These are phyloP conservation scores for Metrosideros polymorpha DNA, from an alignment of 441 rosid genomes.

Conservation along the genomic window DNA sequence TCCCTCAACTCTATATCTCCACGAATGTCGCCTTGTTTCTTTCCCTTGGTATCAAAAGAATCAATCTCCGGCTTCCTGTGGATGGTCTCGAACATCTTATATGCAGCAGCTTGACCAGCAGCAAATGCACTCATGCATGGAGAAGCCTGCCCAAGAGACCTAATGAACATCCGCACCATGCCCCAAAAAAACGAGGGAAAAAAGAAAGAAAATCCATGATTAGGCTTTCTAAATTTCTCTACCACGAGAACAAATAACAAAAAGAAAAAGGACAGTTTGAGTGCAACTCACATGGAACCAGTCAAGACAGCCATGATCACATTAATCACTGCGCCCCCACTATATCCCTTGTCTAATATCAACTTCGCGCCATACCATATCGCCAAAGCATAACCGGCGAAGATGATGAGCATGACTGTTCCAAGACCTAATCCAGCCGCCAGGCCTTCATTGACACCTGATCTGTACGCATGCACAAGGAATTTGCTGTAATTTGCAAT, in stretches of 20 bases:
- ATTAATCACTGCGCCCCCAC: neutral
- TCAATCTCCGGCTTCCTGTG: neutral
- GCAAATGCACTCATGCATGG: conserved; percentile 1
- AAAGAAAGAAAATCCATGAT: neutral
- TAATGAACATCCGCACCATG: neutral
- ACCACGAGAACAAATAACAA: neutral
- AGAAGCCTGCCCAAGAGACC: conserved; percentile 1
- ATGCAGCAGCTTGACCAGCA: neutral
- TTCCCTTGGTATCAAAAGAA: neutral
- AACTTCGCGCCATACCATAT: neutral
- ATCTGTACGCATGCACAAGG: neutral
- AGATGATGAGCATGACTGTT: neutral
- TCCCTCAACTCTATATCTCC: neutral
- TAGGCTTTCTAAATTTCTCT: neutral
- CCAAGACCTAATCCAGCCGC: neutral
- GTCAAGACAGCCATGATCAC: neutral
- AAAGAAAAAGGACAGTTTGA: neutral
- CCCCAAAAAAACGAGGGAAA: neutral
- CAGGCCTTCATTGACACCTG: neutral
- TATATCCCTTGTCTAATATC: neutral
- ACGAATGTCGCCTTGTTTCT: neutral
- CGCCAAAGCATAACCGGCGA: neutral
- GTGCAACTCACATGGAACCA: conserved; percentile 1
- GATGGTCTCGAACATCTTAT: neutral
- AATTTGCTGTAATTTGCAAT: neutral